Conservation (phyloP, 2,329 filamentous ascomycete species). For the Alternaria postmessia region DNA sequence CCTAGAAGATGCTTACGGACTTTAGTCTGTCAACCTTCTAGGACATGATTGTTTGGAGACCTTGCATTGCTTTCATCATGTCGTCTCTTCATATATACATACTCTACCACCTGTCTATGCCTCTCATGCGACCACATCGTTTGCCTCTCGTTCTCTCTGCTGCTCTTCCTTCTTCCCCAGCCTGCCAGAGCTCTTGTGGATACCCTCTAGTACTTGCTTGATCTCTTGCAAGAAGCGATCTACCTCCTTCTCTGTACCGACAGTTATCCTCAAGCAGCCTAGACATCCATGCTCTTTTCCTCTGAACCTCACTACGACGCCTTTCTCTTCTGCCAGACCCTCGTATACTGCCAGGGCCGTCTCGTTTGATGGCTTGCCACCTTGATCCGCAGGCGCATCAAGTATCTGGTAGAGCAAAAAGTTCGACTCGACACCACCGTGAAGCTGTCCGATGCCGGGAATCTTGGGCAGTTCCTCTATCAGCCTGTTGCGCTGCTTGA, state of each 20-base stretch:
- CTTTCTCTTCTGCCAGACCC: slow-evolving; percentile 80
- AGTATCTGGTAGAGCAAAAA: slow-evolving; percentile 92
- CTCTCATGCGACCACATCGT: slow-evolving; percentile 56
- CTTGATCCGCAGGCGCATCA: slow-evolving; percentile 61
- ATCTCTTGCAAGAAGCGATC: slow-evolving; percentile 78
- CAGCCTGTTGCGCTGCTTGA: slow-evolving; percentile 79
- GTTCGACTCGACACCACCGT: slow-evolving; percentile 83
- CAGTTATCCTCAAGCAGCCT: slow-evolving; percentile 88
- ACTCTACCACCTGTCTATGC: not conserved
- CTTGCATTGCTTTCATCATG: not conserved
- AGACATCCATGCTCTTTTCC: slow-evolving; percentile 91
- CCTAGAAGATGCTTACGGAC: not conserved
- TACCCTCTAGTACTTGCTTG: slow-evolving; percentile 58
- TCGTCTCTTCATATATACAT: not conserved
- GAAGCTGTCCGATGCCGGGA: slow-evolving; percentile 78
- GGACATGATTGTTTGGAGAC: not conserved
- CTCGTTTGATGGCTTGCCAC: slow-evolving; percentile 78
- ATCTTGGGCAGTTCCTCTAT: slow-evolving; percentile 76
- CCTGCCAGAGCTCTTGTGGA: slow-evolving; percentile 53
- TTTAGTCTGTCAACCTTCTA: not conserved
- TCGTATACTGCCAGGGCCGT: slow-evolving; percentile 84
- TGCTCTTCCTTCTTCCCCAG: slow-evolving; percentile 51
- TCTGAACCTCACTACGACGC: slow-evolving; percentile 92
- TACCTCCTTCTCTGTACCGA: slow-evolving; percentile 89
- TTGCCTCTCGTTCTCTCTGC: slow-evolving; percentile 59